Conservation (phyloP, 176 grass and related monocot genomes). For the Elymus sibiricus region DNA sequence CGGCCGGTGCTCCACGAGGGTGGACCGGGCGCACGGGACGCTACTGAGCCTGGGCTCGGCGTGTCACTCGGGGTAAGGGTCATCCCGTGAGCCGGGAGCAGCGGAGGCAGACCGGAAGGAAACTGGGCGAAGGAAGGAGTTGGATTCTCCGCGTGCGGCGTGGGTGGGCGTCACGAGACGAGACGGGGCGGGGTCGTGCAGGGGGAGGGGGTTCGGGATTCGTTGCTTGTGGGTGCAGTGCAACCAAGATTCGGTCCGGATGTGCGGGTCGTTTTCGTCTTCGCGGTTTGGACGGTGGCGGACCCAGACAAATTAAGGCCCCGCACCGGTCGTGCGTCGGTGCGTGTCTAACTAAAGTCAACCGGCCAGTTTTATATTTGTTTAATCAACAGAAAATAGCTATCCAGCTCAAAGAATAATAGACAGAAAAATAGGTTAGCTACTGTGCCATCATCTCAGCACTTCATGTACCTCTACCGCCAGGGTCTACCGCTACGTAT, state of each 20-base stretch:
- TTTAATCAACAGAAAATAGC: no score
- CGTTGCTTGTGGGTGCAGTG: neutral
- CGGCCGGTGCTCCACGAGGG: accelerated
- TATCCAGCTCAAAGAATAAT: no score
- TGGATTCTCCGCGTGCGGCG: constrained; percentile 17
- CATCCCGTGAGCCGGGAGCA: neutral
- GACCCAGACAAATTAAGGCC: no score
- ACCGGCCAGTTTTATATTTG: no score
- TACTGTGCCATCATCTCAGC: no score
- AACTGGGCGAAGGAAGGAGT: neutral
- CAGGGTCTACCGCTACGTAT: no score
- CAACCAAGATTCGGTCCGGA: neutral
- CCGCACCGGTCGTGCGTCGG: no score
- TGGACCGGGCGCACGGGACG: neutral
- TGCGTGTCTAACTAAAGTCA: no score
- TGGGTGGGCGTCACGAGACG: no score
- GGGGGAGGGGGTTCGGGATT: neutral
- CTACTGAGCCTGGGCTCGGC: accelerated
- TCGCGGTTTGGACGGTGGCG: neutral
- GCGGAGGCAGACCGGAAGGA: neutral
- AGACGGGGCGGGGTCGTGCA: neutral
- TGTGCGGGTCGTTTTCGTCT: neutral
- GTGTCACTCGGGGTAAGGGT: neutral
- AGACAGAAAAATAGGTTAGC: no score
- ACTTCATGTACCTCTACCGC: no score